Conservation (phyloP, 345 rosid species). For the Euphorbia peplus region DNA sequence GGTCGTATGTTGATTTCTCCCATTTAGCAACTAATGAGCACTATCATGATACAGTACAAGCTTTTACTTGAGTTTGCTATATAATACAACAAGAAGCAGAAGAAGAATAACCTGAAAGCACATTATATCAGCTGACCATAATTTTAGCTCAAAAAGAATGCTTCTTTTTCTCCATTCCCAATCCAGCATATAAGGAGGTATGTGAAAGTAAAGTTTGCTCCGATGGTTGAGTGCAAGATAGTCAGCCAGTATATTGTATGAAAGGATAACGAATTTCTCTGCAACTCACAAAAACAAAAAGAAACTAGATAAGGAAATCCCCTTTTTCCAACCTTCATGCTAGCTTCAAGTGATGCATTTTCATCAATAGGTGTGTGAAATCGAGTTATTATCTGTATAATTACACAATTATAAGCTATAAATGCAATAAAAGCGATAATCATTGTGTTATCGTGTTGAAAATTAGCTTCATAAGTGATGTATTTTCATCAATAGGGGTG, state of each 20-base stretch:
- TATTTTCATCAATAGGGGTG: too few species aligned
- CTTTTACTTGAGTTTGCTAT: not conserved
- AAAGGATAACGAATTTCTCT: constrained; percentile 72
- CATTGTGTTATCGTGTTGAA: too few species aligned
- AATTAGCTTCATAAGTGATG: constrained; percentile 6
- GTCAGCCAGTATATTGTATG: constrained; percentile 91
- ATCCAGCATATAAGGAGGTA: constrained; percentile 65
- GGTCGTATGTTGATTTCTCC: not conserved
- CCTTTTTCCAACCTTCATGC: not conserved
- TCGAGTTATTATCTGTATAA: too few species aligned
- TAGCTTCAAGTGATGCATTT: constrained; percentile 6
- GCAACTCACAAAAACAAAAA: constrained; percentile 30
- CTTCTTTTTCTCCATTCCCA: constrained; percentile 83
- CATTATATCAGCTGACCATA: constrained; percentile 94
- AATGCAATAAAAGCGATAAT: too few species aligned
- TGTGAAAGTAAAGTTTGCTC: constrained; percentile 73
- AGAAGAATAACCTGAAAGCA: constrained; percentile 71
- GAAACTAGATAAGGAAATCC: constrained; percentile 1
- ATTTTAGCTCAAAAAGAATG: constrained; percentile 73
- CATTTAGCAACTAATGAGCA: constrained; percentile 13
- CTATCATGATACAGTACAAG: not conserved
- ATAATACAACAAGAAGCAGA: constrained; percentile 1
- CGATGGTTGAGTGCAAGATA: constrained; percentile 79
- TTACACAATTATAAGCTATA: too few species aligned
- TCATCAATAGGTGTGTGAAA: too few species aligned